phyloP scores from a whole-genome alignment of 2,329 filamentous ascomycete genomes.

The Helotiales sp. region DNA sequence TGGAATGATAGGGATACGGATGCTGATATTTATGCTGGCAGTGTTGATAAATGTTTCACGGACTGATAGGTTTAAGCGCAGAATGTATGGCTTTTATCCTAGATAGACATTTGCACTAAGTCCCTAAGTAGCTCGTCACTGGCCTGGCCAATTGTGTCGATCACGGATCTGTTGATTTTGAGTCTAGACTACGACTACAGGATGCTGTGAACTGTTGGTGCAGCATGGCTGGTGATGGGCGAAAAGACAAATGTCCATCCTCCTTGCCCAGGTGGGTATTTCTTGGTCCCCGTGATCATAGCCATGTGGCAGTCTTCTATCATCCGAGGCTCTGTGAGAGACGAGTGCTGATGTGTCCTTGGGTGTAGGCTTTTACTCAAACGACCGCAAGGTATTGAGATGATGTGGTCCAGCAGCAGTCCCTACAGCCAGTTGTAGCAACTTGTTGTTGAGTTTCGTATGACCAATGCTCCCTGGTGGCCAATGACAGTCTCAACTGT shows the following conservation, averaged over 20 bases:
- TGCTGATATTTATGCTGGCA: background rate
- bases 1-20: background rate
- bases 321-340: background rate
- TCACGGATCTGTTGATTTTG: background rate
- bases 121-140: background rate
- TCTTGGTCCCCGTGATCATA: slow-evolving; percentile 10
- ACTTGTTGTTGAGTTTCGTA: too few species aligned
- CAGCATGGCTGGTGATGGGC: background rate
- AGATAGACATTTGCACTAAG: background rate
- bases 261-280: background rate
- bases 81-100: background rate
- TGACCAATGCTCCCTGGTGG: too few species aligned
- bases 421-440: too few species aligned
- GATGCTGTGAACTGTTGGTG: background rate
- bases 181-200: background rate
- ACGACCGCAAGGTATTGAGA: background rate
- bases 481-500: slow-evolving; percentile 38
- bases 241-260: background rate
- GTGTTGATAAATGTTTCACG: background rate
- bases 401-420: background rate
- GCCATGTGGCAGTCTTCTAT: background rate
- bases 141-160: background rate
- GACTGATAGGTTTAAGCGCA: background rate
- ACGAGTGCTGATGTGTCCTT: background rate
- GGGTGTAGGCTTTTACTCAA: background rate